phyloP scores from a whole-genome alignment of 208 protist genomes.

The Acanthamoeba rhysodes region DNA sequence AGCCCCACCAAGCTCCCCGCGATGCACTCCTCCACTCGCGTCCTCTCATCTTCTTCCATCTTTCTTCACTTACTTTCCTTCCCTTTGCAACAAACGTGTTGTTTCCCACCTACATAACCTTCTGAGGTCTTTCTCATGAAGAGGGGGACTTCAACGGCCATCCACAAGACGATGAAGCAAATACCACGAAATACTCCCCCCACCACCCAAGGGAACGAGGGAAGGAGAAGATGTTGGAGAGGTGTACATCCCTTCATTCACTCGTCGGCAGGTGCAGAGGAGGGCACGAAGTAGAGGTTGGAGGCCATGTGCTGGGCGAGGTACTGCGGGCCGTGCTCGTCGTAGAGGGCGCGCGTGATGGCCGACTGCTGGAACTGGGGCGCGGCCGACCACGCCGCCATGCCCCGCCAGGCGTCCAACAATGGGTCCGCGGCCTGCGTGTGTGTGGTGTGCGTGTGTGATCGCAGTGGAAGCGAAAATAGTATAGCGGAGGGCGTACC shows the following conservation, averaged over 20 bases:
- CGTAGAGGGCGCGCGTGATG: conserved; percentile 59
- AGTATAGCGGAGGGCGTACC: background rate
- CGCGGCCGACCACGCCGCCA: background rate
- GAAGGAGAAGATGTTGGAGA: too few relatives aligned
- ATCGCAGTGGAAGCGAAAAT: background rate
- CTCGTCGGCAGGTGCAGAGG: background rate
- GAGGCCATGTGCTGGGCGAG: background rate
- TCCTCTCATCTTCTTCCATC: background rate
- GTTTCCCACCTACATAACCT: too few relatives aligned
- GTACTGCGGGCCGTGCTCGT: conserved; percentile 63
- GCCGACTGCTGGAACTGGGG: conserved; percentile 24
- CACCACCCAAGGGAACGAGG: too few relatives aligned
- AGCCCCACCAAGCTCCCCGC: conserved; percentile 39
- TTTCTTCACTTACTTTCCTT: background rate
- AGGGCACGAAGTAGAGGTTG: conserved; percentile 26
- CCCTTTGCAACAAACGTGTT: background rate
- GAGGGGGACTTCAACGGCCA: too few relatives aligned
- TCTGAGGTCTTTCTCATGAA: background rate
- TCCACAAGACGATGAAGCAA: too few relatives aligned
- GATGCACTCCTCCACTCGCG: background rate
- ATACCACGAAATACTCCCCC: too few relatives aligned
- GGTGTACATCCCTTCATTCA: too few relatives aligned
- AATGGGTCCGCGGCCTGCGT: conserved; percentile 23
- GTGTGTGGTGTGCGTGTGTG: background rate
- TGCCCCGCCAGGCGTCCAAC: conserved; percentile 61